Evolutionary conservation across 257 asterid genomes (phyloP).

Genomic region (Catharanthus roseus): DNA sequence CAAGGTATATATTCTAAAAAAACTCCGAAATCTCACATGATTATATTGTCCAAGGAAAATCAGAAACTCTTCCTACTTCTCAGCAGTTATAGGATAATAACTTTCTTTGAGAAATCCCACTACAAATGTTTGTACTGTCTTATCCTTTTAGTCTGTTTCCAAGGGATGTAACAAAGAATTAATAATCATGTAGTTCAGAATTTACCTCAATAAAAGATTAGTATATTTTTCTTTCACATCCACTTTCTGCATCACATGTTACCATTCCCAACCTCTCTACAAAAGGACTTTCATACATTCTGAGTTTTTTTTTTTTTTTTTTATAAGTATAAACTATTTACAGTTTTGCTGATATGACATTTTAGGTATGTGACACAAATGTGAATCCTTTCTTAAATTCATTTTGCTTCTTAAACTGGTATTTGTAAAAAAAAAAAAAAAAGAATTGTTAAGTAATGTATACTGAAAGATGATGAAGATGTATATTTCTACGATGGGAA

Average conservation of each 20-base stretch:
- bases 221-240: background rate
- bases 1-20: constrained; percentile 19
- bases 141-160: background rate
- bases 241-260: background rate
- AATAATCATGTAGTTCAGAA: background rate
- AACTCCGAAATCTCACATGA: constrained; percentile 10
- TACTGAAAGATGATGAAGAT: no score
- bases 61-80: constrained; percentile 11
- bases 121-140: background rate
- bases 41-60: constrained; percentile 11
- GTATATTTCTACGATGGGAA: no score
- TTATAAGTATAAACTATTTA: no score
- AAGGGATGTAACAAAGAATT: background rate
- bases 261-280: no score
- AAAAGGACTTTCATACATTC: no score
- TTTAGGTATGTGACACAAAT: no score
- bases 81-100: constrained; percentile 5
- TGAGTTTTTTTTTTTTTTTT: no score
- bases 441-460: no score
- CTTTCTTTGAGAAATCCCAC: background rate
- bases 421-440: no score
- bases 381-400: no score
- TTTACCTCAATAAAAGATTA: background rate
- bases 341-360: no score
- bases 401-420: no score